Percentiles rank a stretch among this genome's conserved stretches.
These are phyloP conservation scores for Coriaria nepalensis DNA, from an alignment of 306 rosid genomes.

Conservation along the genomic window DNA sequence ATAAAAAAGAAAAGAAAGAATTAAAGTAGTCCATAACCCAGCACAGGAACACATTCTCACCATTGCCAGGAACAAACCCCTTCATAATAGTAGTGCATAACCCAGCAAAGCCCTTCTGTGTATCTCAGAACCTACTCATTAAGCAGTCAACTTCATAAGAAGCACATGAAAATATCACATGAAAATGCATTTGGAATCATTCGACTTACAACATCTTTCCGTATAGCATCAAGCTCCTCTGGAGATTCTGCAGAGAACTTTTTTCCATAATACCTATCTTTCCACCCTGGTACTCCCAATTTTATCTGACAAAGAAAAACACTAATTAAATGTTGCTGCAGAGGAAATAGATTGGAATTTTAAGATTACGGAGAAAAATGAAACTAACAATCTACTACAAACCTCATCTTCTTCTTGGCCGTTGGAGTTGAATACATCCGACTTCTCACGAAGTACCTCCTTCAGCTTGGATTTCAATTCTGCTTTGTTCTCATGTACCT, in stretches of 20 bases:
- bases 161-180: slow-evolving; percentile 12
- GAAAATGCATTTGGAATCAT: slow-evolving; percentile 9
- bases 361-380: too few relatives aligned
- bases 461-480: slow-evolving; percentile 74
- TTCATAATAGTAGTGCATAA: slow-evolving; percentile 94
- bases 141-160: slow-evolving; percentile 14
- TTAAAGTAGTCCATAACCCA: neutral
- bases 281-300: slow-evolving; percentile 93
- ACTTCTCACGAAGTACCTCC: slow-evolving; percentile 67
- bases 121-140: slow-evolving; percentile 67
- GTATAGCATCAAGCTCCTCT: slow-evolving; percentile 68
- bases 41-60: slow-evolving; percentile 31
- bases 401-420: slow-evolving; percentile 72
- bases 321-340: neutral
- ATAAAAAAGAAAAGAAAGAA: neutral
- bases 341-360: too few relatives aligned
- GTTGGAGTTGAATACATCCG: slow-evolving; percentile 69
- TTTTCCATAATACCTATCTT: slow-evolving; percentile 88
- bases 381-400: neutral
- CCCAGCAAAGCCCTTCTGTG: slow-evolving; percentile 96
- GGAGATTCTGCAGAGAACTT: slow-evolving; percentile 69
- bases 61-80: slow-evolving; percentile 99
- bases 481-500: slow-evolving; percentile 64
- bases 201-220: slow-evolving; percentile 84
- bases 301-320: slow-evolving; percentile 36